phyloP scores from a whole-genome alignment of 306 rosid genomes.

The Begonia masoniana region DNA sequence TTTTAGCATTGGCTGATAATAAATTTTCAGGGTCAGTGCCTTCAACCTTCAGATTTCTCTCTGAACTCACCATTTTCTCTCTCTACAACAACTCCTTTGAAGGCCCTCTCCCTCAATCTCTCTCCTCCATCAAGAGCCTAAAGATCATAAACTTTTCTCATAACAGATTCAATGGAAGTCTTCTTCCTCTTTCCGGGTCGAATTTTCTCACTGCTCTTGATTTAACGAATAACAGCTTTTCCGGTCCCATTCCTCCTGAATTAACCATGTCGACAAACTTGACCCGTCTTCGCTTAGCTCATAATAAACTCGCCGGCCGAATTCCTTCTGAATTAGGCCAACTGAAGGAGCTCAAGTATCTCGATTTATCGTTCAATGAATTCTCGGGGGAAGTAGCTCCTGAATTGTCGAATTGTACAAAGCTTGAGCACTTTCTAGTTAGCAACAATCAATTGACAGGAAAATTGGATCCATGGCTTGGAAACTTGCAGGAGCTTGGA shows the following conservation, averaged over 20 bases:
- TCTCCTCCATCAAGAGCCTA: slow-evolving; percentile 55
- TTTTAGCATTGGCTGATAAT: slow-evolving; percentile 90
- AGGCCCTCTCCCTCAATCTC: slow-evolving; percentile 75
- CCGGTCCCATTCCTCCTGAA: slow-evolving; percentile 63
- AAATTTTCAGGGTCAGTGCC: slow-evolving; percentile 75
- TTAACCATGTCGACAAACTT: slow-evolving; percentile 49
- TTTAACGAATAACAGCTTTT: slow-evolving; percentile 88
- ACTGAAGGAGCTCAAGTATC: slow-evolving; percentile 58
- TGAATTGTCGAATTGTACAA: slow-evolving; percentile 42
- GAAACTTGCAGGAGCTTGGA: slow-evolving; percentile 53
- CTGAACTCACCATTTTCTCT: slow-evolving; percentile 56
- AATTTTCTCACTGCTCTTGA: slow-evolving; percentile 49
- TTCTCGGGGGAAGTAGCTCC: slow-evolving; percentile 42
- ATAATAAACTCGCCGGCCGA: slow-evolving; percentile 49
- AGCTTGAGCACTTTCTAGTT: slow-evolving; percentile 59
- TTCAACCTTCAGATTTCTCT: slow-evolving; percentile 60
- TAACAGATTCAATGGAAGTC: slow-evolving; percentile 61
- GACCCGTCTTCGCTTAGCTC: slow-evolving; percentile 69
- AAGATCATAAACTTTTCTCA: slow-evolving; percentile 78
- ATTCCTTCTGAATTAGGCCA: slow-evolving; percentile 48
- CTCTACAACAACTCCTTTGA: slow-evolving; percentile 90
- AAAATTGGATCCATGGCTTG: slow-evolving; percentile 52
- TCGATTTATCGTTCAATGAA: slow-evolving; percentile 71
- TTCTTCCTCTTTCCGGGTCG: slow-evolving; percentile 64
- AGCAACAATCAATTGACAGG: slow-evolving; percentile 51